Evolutionary conservation across 129 eudicot genomes (phyloP), one percentile per base, ranked within the genome.

Genomic region (Erigeron canadensis): DNA sequence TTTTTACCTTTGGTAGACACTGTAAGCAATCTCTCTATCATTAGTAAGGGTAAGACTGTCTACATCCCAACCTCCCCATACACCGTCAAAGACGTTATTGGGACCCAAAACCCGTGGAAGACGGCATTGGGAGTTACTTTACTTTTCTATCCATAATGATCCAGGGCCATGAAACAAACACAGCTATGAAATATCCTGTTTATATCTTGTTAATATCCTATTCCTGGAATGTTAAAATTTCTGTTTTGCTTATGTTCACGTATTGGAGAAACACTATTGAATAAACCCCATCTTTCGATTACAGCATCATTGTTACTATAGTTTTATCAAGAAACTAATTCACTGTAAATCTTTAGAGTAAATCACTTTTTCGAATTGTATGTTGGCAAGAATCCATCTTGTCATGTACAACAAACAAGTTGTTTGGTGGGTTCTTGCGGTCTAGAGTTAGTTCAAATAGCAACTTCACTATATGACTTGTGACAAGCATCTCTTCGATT

Each of bases 391-490:
- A 55, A 5, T 21, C 44, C 54, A 56, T 42, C 51, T 23, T 56
- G 39, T 39, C 37, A 12, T 21, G 66, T 70, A 7, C 75, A 39
- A 48, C 23, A 74, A 74, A 74, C 47, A 48, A 39, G 71, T 74
- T 63, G 71, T 74, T 50, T 63, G 23, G 58, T 58, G 67, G 66
- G 56, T 45, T 72, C 53, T 63, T 50, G 42, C 38, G 69, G 74
- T 75, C 60, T 75, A 44, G 19, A 18, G 61, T 76, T 67, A 5
- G 79, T 67, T 76, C 62, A 67, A 76, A 75, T 58, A 37, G 22
- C 62, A 45, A 66, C 67, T 66, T 75, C 67, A 75, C 38, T 37
- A 16, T 65, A 75, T 16, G 48, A 56, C 23, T 43, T 55, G 67
- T 43, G 64, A 21, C 37, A 38, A 43, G 67, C 65, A n/a, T 74